Conservation (phyloP, 352 stramenopile genomes). For the Globisporangium splendens region DNA sequence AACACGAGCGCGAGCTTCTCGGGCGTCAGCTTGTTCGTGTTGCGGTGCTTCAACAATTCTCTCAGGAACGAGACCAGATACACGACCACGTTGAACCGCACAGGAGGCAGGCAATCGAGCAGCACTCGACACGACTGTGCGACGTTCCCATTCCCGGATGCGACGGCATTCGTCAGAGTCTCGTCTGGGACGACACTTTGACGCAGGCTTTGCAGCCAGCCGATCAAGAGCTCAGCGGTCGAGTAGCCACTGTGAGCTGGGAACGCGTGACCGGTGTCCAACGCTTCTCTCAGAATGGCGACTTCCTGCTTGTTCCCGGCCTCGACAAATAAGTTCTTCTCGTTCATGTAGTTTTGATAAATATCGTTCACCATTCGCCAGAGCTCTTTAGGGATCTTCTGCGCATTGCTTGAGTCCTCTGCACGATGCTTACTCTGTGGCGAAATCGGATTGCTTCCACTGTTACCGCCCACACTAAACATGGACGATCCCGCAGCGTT, state of each 20-base stretch:
- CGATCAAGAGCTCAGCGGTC: conserved; percentile 88
- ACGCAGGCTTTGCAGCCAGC: conserved; percentile 89
- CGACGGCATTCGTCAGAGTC: conserved; percentile 64
- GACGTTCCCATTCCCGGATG: conserved; percentile 65
- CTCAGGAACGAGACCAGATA: conserved; percentile 97
- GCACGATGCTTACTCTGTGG: conserved; percentile 1
- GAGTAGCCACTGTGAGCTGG: conserved; percentile 80
- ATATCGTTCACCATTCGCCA: conserved; percentile 98
- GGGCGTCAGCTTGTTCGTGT: conserved; percentile 61
- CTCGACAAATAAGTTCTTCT: conserved; percentile 85
- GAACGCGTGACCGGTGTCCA: conserved; percentile 92
- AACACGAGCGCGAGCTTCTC: conserved; percentile 80
- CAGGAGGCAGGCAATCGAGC: conserved; percentile 84
- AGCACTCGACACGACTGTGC: conserved; percentile 68
- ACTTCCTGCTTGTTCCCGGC: conserved; percentile 66
- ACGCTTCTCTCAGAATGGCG: conserved; percentile 76
- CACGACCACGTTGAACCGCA: conserved; percentile 97
- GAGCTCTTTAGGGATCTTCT: conserved; percentile 95
- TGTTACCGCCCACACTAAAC: conserved; percentile 40
- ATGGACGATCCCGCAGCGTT: conserved; percentile 24
- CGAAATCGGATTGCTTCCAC: conserved; percentile 1
- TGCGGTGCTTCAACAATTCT: conserved; percentile 84
- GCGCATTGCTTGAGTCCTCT: conserved; percentile 23
- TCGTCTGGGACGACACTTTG: conserved; percentile 87
- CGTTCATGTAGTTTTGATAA: conserved; percentile 69